These are phyloP conservation scores for Calonectria crousiana DNA, from an alignment of 2,329 filamentous ascomycete species.

Conservation along the genomic window DNA sequence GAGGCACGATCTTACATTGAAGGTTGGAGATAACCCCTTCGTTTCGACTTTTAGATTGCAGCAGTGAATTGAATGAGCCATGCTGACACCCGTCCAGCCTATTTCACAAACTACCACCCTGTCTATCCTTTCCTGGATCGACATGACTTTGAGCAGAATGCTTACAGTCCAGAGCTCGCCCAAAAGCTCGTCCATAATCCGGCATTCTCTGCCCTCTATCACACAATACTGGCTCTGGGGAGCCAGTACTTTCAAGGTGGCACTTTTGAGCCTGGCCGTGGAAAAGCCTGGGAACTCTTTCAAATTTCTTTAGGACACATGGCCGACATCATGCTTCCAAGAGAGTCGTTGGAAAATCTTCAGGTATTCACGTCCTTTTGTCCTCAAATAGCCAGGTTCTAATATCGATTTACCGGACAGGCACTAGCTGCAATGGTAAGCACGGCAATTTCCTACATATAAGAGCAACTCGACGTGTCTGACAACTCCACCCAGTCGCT, in stretches of 20 bases:
- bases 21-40: not conserved
- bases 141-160: constrained; percentile 1
- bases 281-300: constrained; percentile 36
- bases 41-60: not conserved
- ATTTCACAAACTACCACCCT: constrained; percentile 52
- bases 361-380: not conserved
- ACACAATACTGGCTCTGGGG: constrained; percentile 48
- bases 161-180: not conserved
- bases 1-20: not conserved
- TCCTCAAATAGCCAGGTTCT: not conserved
- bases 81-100: constrained; percentile 38
- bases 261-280: constrained; percentile 29
- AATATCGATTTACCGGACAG: not conserved
- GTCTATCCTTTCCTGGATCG: constrained; percentile 52
- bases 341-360: constrained; percentile 3
- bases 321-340: constrained; percentile 25
- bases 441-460: not conserved
- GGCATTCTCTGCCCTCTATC: constrained; percentile 50
- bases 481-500: constrained; percentile 42
- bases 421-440: constrained; percentile 4
- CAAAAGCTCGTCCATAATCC: not conserved
- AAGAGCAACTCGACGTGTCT: not conserved
- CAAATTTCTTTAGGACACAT: constrained; percentile 33
- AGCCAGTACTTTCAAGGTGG: constrained; percentile 46
- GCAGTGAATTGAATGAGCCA: not conserved